Base-by-base conservation (phyloP, 208 protist genomes). In the Acanthamoeba comandoni region DNA sequence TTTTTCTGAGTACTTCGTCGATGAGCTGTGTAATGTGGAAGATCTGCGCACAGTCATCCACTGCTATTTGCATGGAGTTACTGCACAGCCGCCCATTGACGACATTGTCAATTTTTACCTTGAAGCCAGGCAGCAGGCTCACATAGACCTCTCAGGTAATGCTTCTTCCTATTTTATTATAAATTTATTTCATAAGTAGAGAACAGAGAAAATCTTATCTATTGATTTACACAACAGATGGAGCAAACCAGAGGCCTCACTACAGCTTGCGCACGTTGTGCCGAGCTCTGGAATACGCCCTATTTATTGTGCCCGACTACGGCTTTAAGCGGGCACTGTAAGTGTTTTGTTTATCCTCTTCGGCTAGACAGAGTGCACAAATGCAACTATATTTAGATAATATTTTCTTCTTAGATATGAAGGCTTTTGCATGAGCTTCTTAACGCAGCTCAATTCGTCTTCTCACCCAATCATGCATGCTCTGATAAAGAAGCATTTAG, bases 1-100 rank as follows among this genome's bases (percentile, higher is more conserved):
- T 53, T 99, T 99, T 93, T 98, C 98, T 8, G 99, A 99, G 94
- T 96, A 99, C 79, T 99, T 99, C 94, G 98, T 99, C 4, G 96
- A 97, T 53, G 98, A 99, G 85, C 94, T 99, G 5, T 96, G 95
- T 55, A 97, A 98, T 69, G 64, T 60, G n/a, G 96, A 96, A 73
- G 98, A 99, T 92, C 96, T 99, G 48, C 93, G 82, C 58, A 95
- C 97, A 31, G 92, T 99, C 2, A 97, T 99, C 0, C 95, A 94
- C 1, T 80, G 82, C 2, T 94, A 96, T 65, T 22, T 97, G 0
- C 49, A 55, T 48, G 85, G 55, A 9, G 22, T 39, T 12, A 31
- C 65, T 49, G 58, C 79, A 17, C 52, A 87, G 58, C 79, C 79
- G 31, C 79, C 79, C 12, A 93, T 98, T 9, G 96, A 98, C 49